Conservation (phyloP, 2,329 filamentous ascomycete species). For the Diaporthe citri region DNA sequence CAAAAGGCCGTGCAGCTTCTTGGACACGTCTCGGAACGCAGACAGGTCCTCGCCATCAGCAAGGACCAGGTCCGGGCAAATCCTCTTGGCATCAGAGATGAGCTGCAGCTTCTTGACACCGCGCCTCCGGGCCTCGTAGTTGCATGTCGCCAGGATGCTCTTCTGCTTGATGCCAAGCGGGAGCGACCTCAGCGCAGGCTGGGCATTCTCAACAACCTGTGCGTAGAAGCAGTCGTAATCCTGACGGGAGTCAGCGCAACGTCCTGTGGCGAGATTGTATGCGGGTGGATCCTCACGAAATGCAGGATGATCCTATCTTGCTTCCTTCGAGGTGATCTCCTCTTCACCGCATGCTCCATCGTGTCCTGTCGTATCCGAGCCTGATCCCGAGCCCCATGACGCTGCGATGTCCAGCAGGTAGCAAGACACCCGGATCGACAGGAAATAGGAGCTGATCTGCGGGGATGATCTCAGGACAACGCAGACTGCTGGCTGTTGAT, state of each 20-base stretch:
- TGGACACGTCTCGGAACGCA: slow-evolving; percentile 87
- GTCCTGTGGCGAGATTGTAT: not conserved
- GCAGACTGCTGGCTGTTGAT: not conserved
- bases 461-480: too few relatives aligned
- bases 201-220: slow-evolving; percentile 86
- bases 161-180: slow-evolving; percentile 93
- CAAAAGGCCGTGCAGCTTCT: slow-evolving; percentile 81
- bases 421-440: not conserved
- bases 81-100: slow-evolving; percentile 81
- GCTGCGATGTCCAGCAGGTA: not conserved
- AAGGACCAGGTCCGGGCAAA: slow-evolving; percentile 87
- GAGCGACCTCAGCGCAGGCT: slow-evolving; percentile 77
- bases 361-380: slow-evolving; percentile 36
- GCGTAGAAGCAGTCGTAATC: slow-evolving; percentile 96
- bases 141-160: slow-evolving; percentile 92
- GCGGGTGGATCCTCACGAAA: slow-evolving; percentile 69
- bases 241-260: slow-evolving; percentile 51
- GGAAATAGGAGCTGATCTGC: not conserved
- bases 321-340: slow-evolving; percentile 58
- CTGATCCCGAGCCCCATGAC: slow-evolving; percentile 13
- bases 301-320: slow-evolving; percentile 81
- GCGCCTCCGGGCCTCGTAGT: slow-evolving; percentile 86
- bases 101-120: slow-evolving; percentile 86
- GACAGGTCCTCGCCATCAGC: slow-evolving; percentile 89
- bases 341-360: slow-evolving; percentile 49